Evolutionary conservation across 257 asterid species (phyloP), one percentile per base, ranked within the genome.

Genomic region (Paulownia fortunei): DNA sequence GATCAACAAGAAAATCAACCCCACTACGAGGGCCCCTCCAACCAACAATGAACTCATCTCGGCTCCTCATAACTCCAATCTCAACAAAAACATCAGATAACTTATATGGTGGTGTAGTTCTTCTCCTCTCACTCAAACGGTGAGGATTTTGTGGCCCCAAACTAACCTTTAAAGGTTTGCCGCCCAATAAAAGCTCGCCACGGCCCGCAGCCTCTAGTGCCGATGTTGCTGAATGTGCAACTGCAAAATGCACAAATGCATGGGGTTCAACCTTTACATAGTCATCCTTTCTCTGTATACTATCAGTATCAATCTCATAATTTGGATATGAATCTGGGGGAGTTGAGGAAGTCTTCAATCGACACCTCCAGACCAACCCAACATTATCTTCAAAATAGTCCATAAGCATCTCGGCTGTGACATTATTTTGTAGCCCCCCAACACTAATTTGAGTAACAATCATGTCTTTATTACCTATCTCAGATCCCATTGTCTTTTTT

Each of bases 291-390:
- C 83, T 86, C 54, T 55, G 81, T 52, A 85, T 88, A 2, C 0
- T 63, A 10, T 75, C 85, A 2, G 81, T 18, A 16, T 92, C 87
- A 65, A 82, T 69, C 56, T 79, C 87, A 30, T 77, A 92, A 72
- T 65, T 75, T 13, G 99, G 99, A 83, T 86, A 92, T 11, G 97
- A 83, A 0, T 87, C 96, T 7, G 79, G 75, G 30, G 99, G 99
- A 27, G 98, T 93, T 37, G 98, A 92, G 58, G 99, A 96, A 75
- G 97, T 96, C 88, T 96, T 96, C 78, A 96, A 74, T 72, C 99
- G 87, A 77, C 99, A 96, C 74, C 98, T 88, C 94, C 88, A 92
- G 44, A 93, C 98, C 23, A 79, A 76, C 44, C 98, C 99, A 41
- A 92, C 54, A 11, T 72, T 82, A 2, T 85, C 88, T 65, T 92